Evolutionary conservation across 2,329 filamentous ascomycete species (phyloP).

Genomic region (Scedosporium aurantiacum): DNA sequence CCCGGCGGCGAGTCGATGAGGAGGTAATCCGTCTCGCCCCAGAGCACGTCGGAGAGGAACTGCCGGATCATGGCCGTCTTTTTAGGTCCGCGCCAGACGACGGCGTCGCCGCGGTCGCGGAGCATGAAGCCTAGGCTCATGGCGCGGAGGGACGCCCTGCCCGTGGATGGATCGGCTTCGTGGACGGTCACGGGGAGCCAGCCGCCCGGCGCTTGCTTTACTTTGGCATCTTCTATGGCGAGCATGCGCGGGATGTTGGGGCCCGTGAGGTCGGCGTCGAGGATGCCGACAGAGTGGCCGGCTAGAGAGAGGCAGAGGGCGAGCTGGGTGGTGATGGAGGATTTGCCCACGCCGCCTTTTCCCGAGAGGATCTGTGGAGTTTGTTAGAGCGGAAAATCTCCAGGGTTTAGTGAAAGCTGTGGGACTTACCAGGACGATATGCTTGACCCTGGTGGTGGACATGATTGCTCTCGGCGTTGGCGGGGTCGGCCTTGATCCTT

Average conservation of each 20-base stretch:
- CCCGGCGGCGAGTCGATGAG: slow-evolving; percentile 94
- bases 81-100: slow-evolving; percentile 96
- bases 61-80: slow-evolving; percentile 99
- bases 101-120: slow-evolving; percentile 71
- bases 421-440: slow-evolving; percentile 59
- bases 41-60: slow-evolving; percentile 84
- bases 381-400: slow-evolving; percentile 10
- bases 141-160: slow-evolving; percentile 58
- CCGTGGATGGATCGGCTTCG: slow-evolving; percentile 36
- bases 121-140: slow-evolving; percentile 94
- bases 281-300: slow-evolving; percentile 82
- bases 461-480: slow-evolving; percentile 1
- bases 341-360: slow-evolving; percentile 97
- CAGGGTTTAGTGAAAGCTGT: neutral
- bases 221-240: slow-evolving; percentile 76
- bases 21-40: slow-evolving; percentile 80
- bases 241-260: slow-evolving; percentile 95
- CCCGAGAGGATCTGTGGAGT: slow-evolving; percentile 63
- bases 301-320: slow-evolving; percentile 78
- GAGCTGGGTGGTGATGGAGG: slow-evolving; percentile 91
- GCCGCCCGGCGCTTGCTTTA: slow-evolving; percentile 80
- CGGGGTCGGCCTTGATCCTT: neutral
- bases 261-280: slow-evolving; percentile 92
- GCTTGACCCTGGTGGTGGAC: slow-evolving; percentile 47
- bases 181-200: slow-evolving; percentile 89